Percentiles rank a stretch among this genome's conserved stretches.
Conservation (phyloP, 2,329 filamentous ascomycete species). For the Teratosphaeria zuluensis region DNA sequence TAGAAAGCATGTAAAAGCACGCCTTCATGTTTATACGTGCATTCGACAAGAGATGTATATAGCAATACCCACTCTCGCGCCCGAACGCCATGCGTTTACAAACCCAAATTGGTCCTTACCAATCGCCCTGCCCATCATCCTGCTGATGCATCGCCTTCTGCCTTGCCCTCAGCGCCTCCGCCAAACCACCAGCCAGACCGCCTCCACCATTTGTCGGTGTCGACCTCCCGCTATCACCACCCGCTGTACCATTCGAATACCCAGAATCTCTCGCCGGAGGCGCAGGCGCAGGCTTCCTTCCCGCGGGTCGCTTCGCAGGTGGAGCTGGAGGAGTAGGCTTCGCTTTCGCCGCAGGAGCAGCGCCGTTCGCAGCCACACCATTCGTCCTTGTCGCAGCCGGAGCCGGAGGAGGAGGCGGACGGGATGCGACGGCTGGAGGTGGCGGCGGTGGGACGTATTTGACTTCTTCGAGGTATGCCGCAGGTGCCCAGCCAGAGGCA, state of each 20-base stretch:
- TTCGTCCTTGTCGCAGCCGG: constrained; percentile 23
- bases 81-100: not conserved
- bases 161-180: constrained; percentile 40
- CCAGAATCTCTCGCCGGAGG: constrained; percentile 58
- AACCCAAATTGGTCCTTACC: constrained; percentile 8
- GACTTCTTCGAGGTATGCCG: constrained; percentile 86
- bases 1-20: no score
- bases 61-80: no score
- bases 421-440: constrained; percentile 41
- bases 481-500: constrained; percentile 86
- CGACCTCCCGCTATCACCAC: constrained; percentile 27
- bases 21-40: no score
- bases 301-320: constrained; percentile 68
- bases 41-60: no score
- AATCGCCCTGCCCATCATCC: constrained; percentile 1
- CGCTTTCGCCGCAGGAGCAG: constrained; percentile 33
- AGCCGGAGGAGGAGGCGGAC: constrained; percentile 54
- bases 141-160: constrained; percentile 39
- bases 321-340: constrained; percentile 69
- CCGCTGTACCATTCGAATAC: constrained; percentile 31
- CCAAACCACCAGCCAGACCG: constrained; percentile 40
- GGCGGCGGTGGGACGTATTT: constrained; percentile 45
- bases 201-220: constrained; percentile 27
- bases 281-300: constrained; percentile 59
- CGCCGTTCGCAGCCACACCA: constrained; percentile 27